Conservation (phyloP, 169 alveolate genomes). For the Cryptosporidium xiaoi region DNA sequence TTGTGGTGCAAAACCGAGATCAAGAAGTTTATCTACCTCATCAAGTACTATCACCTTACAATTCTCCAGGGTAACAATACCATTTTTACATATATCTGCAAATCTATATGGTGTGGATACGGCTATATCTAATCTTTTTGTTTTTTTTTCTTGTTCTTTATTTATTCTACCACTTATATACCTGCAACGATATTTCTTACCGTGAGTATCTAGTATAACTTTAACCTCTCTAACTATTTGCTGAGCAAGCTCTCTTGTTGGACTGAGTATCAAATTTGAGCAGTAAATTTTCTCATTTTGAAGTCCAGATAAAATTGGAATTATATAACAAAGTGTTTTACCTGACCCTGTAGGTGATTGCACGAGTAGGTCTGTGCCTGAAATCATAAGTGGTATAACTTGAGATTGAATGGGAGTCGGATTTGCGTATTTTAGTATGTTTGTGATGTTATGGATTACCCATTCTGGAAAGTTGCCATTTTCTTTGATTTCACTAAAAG, state of each 20-base stretch:
- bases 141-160: slow-evolving; percentile 30
- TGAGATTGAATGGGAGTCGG: slow-evolving; percentile 88
- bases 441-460: slow-evolving; percentile 26
- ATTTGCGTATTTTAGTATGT: slow-evolving; percentile 48
- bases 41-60: slow-evolving; percentile 83
- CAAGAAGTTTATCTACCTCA: slow-evolving; percentile 86
- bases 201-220: slow-evolving; percentile 62
- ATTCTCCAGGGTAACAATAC: slow-evolving; percentile 74
- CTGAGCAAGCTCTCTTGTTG: slow-evolving; percentile 90
- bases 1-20: slow-evolving; percentile 82
- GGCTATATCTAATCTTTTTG: slow-evolving; percentile 72
- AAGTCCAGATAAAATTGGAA: slow-evolving; percentile 84
- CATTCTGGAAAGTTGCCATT: slow-evolving; percentile 20
- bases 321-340: slow-evolving; percentile 89
- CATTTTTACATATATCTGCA: slow-evolving; percentile 78
- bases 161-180: slow-evolving; percentile 55
- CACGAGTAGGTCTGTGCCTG: slow-evolving; percentile 83
- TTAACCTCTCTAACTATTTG: slow-evolving; percentile 83
- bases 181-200: slow-evolving; percentile 58
- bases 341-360: slow-evolving; percentile 92
- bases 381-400: slow-evolving; percentile 82
- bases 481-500: slow-evolving; percentile 45
- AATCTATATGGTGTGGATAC: slow-evolving; percentile 80
- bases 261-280: slow-evolving; percentile 83
- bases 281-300: slow-evolving; percentile 43